Evolutionary conservation across 148 eudicot species (phyloP).

Genomic region (Chenopodium berlandieri): DNA sequence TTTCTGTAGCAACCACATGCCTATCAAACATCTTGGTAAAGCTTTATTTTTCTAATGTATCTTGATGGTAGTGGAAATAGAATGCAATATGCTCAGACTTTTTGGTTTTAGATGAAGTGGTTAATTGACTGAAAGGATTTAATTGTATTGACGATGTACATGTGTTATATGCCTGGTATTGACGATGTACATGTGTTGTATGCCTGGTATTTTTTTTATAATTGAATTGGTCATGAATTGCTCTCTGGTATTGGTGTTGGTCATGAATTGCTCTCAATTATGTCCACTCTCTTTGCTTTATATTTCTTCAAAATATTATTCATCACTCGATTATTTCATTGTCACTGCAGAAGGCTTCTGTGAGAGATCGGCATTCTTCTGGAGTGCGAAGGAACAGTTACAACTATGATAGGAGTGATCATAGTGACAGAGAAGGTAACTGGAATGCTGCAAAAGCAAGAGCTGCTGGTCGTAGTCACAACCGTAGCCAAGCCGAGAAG

Average conservation of each 20-base stretch:
- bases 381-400: slow-evolving; percentile 63
- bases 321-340: not conserved
- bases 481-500: slow-evolving; percentile 58
- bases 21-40: not conserved
- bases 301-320: not conserved
- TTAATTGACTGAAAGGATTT: not conserved
- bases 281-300: not conserved
- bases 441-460: slow-evolving; percentile 72
- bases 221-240: no score
- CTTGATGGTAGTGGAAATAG: not conserved
- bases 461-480: slow-evolving; percentile 49
- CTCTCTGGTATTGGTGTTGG: not conserved
- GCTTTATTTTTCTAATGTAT: no score
- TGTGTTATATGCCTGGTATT: not conserved
- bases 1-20: not conserved
- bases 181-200: not conserved
- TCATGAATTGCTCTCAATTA: not conserved
- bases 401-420: slow-evolving; percentile 67
- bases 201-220: no score
- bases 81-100: not conserved
- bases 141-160: not conserved
- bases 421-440: slow-evolving; percentile 69
- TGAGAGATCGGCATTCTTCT: slow-evolving; percentile 65
- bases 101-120: not conserved
- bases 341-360: slow-evolving; percentile 52